These are phyloP conservation scores for Candida schatavii DNA, from an alignment of 805 yeast species.

Conservation along the genomic window DNA sequence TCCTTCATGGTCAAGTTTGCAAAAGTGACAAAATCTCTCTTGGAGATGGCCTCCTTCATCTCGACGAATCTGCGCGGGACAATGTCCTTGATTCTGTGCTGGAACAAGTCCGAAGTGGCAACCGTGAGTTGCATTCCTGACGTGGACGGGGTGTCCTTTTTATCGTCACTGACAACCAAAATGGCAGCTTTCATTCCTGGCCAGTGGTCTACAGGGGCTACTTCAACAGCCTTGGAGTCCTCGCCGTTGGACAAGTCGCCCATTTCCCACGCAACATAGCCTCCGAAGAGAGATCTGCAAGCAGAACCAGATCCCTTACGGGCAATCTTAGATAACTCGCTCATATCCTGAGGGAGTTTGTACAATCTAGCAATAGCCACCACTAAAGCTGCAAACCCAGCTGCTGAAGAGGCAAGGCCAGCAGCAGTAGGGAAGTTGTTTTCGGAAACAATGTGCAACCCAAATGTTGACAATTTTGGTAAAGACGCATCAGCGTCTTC, in stretches of 20 bases:
- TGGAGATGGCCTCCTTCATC: slow-evolving; percentile 74
- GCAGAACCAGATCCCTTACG: slow-evolving; percentile 99
- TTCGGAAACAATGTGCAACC: slow-evolving; percentile 80
- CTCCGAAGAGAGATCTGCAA: slow-evolving; percentile 95
- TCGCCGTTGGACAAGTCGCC: slow-evolving; percentile 73
- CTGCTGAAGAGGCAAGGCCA: slow-evolving; percentile 96
- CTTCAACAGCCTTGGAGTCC: slow-evolving; percentile 91
- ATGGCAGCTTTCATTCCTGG: slow-evolving; percentile 89
- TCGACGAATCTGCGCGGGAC: slow-evolving; percentile 83
- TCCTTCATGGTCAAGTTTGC: slow-evolving; percentile 94
- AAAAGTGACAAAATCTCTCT: slow-evolving; percentile 74
- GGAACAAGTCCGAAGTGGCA: slow-evolving; percentile 80
- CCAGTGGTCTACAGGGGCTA: slow-evolving; percentile 86
- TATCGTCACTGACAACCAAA: slow-evolving; percentile 86
- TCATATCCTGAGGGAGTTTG: slow-evolving; percentile 77
- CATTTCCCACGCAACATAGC: slow-evolving; percentile 99
- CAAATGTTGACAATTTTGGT: slow-evolving; percentile 62
- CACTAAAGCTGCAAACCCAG: slow-evolving; percentile 96
- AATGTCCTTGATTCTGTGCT: slow-evolving; percentile 70
- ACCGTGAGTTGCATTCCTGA: slow-evolving; percentile 97
- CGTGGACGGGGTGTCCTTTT: slow-evolving; percentile 93
- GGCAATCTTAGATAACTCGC: slow-evolving; percentile 89
- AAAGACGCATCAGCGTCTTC: slow-evolving; percentile 55
- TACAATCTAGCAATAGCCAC: slow-evolving; percentile 83
- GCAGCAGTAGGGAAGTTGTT: slow-evolving; percentile 99